phyloP scores from a whole-genome alignment of 768 basidiomycete species.

The Auricularia sp. region DNA sequence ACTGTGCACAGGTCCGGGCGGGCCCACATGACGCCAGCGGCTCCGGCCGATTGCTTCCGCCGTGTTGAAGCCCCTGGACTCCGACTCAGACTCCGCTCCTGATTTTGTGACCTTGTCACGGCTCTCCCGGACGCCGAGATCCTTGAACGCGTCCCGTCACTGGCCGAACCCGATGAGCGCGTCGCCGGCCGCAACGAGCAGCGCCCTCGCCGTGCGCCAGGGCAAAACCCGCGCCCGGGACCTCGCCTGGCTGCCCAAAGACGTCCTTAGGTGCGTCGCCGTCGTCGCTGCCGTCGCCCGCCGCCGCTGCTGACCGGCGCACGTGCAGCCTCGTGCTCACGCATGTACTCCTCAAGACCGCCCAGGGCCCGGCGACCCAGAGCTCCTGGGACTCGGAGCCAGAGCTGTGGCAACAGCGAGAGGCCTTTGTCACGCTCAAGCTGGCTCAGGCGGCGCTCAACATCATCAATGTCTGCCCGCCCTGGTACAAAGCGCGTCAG shows the following conservation, averaged over 20 bases:
- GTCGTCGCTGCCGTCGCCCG: background rate
- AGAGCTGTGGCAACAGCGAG: slow-evolving; percentile 3
- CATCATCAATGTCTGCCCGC: slow-evolving; percentile 7
- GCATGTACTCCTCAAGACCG: background rate
- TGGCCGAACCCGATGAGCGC: background rate
- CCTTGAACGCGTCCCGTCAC: background rate
- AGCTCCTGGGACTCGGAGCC: slow-evolving; percentile 2
- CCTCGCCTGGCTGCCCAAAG: slow-evolving; percentile 5
- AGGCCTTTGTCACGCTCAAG: slow-evolving; percentile 5
- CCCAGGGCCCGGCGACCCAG: background rate
- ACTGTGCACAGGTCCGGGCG: too few relatives aligned
- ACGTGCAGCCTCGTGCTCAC: background rate
- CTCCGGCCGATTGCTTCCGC: too few relatives aligned
- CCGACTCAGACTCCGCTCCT: background rate
- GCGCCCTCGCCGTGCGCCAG: background rate
- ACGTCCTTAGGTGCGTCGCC: slow-evolving; percentile 6
- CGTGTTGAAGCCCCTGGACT: too few relatives aligned
- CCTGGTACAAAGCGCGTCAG: slow-evolving; percentile 8
- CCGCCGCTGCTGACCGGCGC: background rate
- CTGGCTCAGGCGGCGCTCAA: slow-evolving; percentile 2
- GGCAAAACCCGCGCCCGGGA: slow-evolving; percentile 6
- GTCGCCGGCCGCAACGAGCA: background rate
- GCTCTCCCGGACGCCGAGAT: background rate
- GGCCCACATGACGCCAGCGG: too few relatives aligned
- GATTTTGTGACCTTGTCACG: slow-evolving; percentile 1